phyloP scores from a whole-genome alignment of 345 rosid genomes.

The Passiflora organensis region DNA sequence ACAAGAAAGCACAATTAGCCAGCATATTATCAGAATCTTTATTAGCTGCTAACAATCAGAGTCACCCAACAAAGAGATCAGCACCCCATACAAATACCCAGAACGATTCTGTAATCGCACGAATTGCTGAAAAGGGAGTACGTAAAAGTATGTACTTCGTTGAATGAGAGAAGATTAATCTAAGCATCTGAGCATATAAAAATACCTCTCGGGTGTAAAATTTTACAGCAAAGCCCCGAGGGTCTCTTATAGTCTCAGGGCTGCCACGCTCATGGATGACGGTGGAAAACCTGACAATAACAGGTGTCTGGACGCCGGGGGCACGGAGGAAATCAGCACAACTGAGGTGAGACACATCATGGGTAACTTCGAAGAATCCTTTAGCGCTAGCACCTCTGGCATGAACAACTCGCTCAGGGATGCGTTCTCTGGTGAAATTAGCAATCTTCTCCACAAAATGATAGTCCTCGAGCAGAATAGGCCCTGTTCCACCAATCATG shows the following conservation, averaged over 20 bases:
- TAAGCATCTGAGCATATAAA: too few relatives aligned
- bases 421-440: constrained; percentile 26
- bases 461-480: constrained; percentile 28
- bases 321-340: constrained; percentile 31
- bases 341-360: constrained; percentile 20
- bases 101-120: too few relatives aligned
- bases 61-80: too few relatives aligned
- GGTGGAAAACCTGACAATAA: constrained; percentile 27
- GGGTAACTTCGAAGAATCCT: constrained; percentile 29
- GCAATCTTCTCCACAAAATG: constrained; percentile 29
- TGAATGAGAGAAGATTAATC: too few relatives aligned
- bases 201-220: constrained; percentile 29
- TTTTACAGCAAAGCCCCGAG: constrained; percentile 27
- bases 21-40: too few relatives aligned
- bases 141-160: too few relatives aligned
- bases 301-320: constrained; percentile 28
- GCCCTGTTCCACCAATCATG: constrained; percentile 9
- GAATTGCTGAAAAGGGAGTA: too few relatives aligned
- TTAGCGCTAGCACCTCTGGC: constrained; percentile 29
- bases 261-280: constrained; percentile 30
- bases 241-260: constrained; percentile 29
- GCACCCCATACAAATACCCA: too few relatives aligned
- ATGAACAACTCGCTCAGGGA: constrained; percentile 29
- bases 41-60: too few relatives aligned
- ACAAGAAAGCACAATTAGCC: constrained; percentile 1